A percentile compares a stretch with the other conserved stretches of the same genome.
phyloP scores from a whole-genome alignment of 2,329 filamentous ascomycete species.

The Hortaea werneckii region DNA sequence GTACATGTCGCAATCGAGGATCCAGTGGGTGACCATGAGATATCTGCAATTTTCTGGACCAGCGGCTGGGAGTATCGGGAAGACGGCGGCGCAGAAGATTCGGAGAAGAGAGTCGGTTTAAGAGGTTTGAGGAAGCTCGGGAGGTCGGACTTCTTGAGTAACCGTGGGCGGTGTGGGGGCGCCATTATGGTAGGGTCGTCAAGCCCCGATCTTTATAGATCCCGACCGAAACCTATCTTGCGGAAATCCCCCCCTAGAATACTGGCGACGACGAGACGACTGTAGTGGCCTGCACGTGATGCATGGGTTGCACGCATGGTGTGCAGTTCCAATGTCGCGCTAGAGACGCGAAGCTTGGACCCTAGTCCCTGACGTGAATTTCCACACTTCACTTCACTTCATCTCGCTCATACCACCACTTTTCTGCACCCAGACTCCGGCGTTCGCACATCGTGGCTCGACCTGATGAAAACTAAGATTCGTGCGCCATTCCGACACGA shows the following conservation, averaged over 20 bases:
- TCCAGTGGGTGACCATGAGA: constrained; percentile 83
- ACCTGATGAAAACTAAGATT: too few species aligned
- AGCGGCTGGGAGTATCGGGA: constrained; percentile 5
- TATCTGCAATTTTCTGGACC: constrained; percentile 20
- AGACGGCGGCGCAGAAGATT: constrained; percentile 18
- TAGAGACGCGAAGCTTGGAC: neutral
- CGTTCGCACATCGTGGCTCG: neutral
- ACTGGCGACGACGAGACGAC: neutral
- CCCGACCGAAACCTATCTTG: neutral
- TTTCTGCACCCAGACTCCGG: neutral
- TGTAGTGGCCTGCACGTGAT: neutral
- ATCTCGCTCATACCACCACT: neutral
- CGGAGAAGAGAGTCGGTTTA: constrained; percentile 59
- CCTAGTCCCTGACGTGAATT: neutral
- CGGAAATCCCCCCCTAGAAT: neutral
- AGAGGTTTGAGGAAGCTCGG: constrained; percentile 54
- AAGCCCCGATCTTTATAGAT: neutral
- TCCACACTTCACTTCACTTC: neutral
- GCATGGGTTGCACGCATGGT: neutral
- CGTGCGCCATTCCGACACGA: too few species aligned
- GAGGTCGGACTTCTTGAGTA: constrained; percentile 61
- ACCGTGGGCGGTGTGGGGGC: constrained; percentile 40
- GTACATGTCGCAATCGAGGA: constrained; percentile 75
- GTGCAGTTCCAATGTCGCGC: neutral
- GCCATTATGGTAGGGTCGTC: constrained; percentile 16